Evolutionary conservation across 495 filamentous ascomycete species (phyloP).

Genomic region (Parathielavia hyrcaniae): DNA sequence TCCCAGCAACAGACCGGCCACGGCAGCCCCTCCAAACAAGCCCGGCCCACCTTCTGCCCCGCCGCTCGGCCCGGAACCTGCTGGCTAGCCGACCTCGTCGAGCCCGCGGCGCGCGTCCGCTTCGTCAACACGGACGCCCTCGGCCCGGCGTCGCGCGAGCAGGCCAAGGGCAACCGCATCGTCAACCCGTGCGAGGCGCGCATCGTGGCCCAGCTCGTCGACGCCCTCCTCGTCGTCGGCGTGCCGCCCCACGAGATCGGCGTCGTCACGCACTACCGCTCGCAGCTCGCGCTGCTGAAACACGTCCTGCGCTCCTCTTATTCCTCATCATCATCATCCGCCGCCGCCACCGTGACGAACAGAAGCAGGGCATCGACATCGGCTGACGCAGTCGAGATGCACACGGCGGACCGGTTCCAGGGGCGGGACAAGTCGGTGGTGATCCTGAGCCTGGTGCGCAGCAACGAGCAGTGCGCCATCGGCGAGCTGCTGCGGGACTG

Average conservation of each 20-base stretch:
- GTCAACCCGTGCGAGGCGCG: conserved; percentile 75
- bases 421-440: conserved; percentile 91
- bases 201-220: conserved; percentile 70
- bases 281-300: conserved; percentile 60
- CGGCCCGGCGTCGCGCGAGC: conserved; percentile 60
- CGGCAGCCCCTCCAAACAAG: conserved; percentile 41
- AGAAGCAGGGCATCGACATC: background rate
- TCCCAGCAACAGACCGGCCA: background rate
- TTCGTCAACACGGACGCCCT: conserved; percentile 86
- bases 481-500: conserved; percentile 89
- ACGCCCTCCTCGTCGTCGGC: conserved; percentile 66
- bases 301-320: conserved; percentile 36
- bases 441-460: conserved; percentile 77
- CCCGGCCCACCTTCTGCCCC: conserved; percentile 48
- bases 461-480: conserved; percentile 69
- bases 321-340: conserved; percentile 6
- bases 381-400: conserved; percentile 66
- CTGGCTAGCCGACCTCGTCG: conserved; percentile 76
- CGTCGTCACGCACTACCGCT: conserved; percentile 98
- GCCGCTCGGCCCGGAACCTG: conserved; percentile 50
- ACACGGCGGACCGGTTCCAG: conserved; percentile 94
- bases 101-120: conserved; percentile 62
- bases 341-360: background rate
- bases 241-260: conserved; percentile 73
- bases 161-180: conserved; percentile 71